Base-by-base conservation (phyloP, 2,329 filamentous ascomycete genomes). In the Myriangium duriaei region DNA sequence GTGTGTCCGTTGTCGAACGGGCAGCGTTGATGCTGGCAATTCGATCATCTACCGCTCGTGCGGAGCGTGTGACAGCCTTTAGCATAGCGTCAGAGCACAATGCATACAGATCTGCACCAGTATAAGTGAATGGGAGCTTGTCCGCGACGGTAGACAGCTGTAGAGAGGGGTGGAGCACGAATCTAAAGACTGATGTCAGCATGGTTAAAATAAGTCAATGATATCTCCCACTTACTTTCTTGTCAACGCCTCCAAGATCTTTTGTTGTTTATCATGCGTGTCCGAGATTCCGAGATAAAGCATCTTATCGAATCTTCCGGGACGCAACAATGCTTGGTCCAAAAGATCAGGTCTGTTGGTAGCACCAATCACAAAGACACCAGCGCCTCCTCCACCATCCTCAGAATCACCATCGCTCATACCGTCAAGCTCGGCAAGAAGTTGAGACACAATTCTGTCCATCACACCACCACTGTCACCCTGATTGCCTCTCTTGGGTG, bases 11-110 rank as follows among this genome's bases (percentile, higher is more conserved):
- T 2, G 44, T 32, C 37, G 52, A 42, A 37, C 51, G 44, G 2
- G 56, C 59, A 2, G 63, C 57, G 50, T 83, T 83, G 56, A 93
- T 67, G 4, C 69, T 67, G 14, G 72, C 71, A 47, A 98, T 81
- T 58, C 91, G 91, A 35, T 74, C 68, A 56, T 98, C 91, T 2
- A 96, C 87, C 2, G 74, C 69, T 1, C 76, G 72, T 2, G 91
- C 86, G 55, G 92, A 84, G 4, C 91, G 77, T 2, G 91, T 98
- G 42, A 98, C 88, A 13, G 91, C 91, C 59, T 98, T 96, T 49
- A 98, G 79, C 91, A 98, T 98, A 36, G 91, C 86, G 58, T 98
- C 91, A 30, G 86, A 94, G 65, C 88, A 96, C 13, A 98, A 71
- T 1, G 91, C 91, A 60, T 98, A 98, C 54, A 98, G 79, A 62